A percentile compares a stretch with the other conserved stretches of the same genome.
These are phyloP conservation scores for Ramaria rubella DNA, from an alignment of 768 basidiomycete species.

Conservation along the genomic window DNA sequence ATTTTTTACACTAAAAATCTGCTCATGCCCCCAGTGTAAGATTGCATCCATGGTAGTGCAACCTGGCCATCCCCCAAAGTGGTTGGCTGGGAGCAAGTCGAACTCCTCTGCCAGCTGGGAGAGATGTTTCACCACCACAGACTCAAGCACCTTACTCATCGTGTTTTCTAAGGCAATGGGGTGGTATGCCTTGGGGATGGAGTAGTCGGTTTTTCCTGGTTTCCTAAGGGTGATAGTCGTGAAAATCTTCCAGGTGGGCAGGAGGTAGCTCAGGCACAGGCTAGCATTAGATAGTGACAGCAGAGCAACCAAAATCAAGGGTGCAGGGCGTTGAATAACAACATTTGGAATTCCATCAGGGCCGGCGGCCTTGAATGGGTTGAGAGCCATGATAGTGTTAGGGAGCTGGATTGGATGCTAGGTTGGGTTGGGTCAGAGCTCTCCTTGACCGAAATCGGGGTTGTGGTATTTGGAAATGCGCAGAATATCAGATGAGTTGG, in stretches of 20 bases:
- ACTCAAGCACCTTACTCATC: slow-evolving; percentile 23
- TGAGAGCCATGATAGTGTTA: not conserved
- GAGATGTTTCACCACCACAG: slow-evolving; percentile 18
- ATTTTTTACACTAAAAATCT: too few species aligned
- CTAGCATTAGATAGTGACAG: slow-evolving; percentile 23
- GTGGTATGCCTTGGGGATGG: slow-evolving; percentile 26
- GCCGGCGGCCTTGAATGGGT: not conserved
- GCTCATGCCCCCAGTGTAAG: too few species aligned
- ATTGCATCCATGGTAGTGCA: slow-evolving; percentile 23
- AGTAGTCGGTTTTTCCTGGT: slow-evolving; percentile 30
- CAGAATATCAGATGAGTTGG: too few species aligned
- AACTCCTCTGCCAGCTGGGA: slow-evolving; percentile 22
- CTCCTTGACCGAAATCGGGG: too few species aligned
- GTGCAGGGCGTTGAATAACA: not conserved
- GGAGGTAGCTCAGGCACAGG: slow-evolving; percentile 23
- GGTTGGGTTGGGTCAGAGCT: too few species aligned
- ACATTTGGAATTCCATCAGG: not conserved
- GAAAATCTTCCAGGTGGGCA: slow-evolving; percentile 23
- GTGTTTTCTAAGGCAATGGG: slow-evolving; percentile 34
- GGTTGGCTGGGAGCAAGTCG: slow-evolving; percentile 21
- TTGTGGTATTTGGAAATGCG: too few species aligned
- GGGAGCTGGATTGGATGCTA: too few species aligned
- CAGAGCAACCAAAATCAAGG: not conserved
- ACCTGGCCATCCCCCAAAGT: slow-evolving; percentile 27
- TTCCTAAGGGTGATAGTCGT: slow-evolving; percentile 29